These are phyloP conservation scores for Lactarius evosmus DNA, from an alignment of 768 basidiomycete genomes.

Conservation along the genomic window DNA sequence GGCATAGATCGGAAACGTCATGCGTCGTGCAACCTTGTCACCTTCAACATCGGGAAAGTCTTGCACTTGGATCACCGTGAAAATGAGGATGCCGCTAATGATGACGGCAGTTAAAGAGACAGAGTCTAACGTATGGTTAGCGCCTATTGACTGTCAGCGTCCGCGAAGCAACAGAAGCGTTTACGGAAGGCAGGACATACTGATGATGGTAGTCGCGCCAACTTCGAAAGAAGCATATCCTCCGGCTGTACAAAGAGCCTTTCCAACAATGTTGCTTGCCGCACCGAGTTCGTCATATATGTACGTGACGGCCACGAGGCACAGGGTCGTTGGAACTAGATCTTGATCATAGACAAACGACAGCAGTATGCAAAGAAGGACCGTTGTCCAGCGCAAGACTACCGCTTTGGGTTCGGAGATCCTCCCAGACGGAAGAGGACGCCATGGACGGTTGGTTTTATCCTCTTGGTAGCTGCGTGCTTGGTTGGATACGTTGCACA, in stretches of 20 bases:
- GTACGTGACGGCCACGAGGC: slow-evolving; percentile 28
- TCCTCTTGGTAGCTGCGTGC: slow-evolving; percentile 29
- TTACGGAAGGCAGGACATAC: slow-evolving; percentile 9
- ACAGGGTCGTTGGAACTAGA: slow-evolving; percentile 25
- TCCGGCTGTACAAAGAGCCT: slow-evolving; percentile 26
- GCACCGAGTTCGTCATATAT: slow-evolving; percentile 23
- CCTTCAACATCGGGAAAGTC: slow-evolving; percentile 32
- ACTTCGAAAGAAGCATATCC: slow-evolving; percentile 30
- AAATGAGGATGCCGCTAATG: slow-evolving; percentile 27
- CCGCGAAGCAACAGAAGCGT: background rate
- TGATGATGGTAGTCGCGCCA: slow-evolving; percentile 26
- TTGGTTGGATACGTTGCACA: slow-evolving; percentile 33
- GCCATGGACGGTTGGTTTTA: slow-evolving; percentile 31
- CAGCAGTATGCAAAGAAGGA: slow-evolving; percentile 23
- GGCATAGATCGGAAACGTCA: slow-evolving; percentile 30
- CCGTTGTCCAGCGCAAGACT: slow-evolving; percentile 27
- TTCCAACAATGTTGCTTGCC: slow-evolving; percentile 20
- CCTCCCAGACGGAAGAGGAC: slow-evolving; percentile 31
- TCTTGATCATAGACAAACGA: slow-evolving; percentile 23
- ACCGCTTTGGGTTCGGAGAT: slow-evolving; percentile 24
- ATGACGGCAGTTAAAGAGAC: slow-evolving; percentile 25
- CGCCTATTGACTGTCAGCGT: slow-evolving; percentile 1
- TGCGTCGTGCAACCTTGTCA: slow-evolving; percentile 27
- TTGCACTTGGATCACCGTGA: slow-evolving; percentile 29
- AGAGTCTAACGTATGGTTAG: slow-evolving; percentile 17